A percentile compares a stretch with the other conserved stretches of the same genome.
Conservation (phyloP, 257 asterid species). For the Ilex asprella region DNA sequence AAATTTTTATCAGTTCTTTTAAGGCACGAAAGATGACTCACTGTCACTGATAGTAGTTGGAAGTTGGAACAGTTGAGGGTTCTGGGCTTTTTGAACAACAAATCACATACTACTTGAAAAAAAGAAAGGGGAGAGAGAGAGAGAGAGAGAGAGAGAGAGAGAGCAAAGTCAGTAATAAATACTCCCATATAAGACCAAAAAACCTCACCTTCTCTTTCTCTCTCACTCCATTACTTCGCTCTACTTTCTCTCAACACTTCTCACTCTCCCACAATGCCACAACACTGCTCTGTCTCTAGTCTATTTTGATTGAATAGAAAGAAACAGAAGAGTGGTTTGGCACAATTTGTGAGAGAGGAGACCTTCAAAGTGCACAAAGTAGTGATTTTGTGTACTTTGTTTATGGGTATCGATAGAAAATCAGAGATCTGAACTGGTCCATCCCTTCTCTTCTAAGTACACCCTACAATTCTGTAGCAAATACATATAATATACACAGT, state of each 20-base stretch:
- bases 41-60: neutral
- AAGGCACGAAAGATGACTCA: neutral
- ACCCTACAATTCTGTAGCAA: too few species aligned
- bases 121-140: neutral
- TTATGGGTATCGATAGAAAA: neutral
- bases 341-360: constrained; percentile 7
- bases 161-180: neutral
- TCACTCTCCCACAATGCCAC: constrained; percentile 36
- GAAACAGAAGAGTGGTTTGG: constrained; percentile 21
- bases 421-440: neutral
- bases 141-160: too few species aligned
- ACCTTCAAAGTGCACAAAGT: neutral
- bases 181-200: constrained; percentile 28
- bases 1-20: neutral
- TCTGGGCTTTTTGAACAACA: constrained; percentile 1
- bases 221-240: constrained; percentile 40
- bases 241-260: constrained; percentile 25
- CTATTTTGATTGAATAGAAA: constrained; percentile 15
- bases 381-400: too few species aligned
- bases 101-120: neutral
- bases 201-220: constrained; percentile 32
- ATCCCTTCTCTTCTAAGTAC: neutral
- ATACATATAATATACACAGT: neutral
- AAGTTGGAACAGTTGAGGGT: constrained; percentile 15
- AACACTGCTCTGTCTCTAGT: constrained; percentile 27